phyloP scores from a whole-genome alignment of 192 early-diverging fungal species.

The Thamnidium elegans region DNA sequence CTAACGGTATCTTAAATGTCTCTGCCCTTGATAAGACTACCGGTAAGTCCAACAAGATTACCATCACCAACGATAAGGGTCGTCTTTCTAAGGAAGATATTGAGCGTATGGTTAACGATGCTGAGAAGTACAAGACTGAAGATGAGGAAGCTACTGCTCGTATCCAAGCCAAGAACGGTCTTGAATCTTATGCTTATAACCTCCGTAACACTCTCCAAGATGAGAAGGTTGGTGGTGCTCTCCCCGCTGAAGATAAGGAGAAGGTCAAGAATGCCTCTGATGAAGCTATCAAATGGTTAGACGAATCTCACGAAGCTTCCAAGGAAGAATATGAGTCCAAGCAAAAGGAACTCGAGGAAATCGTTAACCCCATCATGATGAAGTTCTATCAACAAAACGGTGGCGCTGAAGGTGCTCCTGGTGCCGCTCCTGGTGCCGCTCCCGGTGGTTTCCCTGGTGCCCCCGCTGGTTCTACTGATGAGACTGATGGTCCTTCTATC shows the following conservation, averaged over 20 bases:
- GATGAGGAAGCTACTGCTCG: constrained; percentile 95
- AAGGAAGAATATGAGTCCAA: constrained; percentile 97
- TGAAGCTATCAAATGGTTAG: constrained; percentile 94
- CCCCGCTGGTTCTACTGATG: constrained; percentile 15
- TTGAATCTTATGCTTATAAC: constrained; percentile 98
- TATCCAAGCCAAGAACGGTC: constrained; percentile 90
- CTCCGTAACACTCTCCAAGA: constrained; percentile 90
- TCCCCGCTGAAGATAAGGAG: constrained; percentile 85
- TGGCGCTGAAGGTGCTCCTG: constrained; percentile 80
- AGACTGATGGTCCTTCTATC: constrained; percentile 21
- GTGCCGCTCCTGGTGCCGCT: constrained; percentile 77
- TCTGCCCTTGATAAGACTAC: constrained; percentile 95
- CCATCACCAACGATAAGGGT: constrained; percentile 98
- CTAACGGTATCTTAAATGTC: constrained; percentile 93
- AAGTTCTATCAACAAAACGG: constrained; percentile 91
- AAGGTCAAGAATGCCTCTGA: constrained; percentile 81
- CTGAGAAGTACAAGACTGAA: constrained; percentile 95
- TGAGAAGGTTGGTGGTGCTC: constrained; percentile 81
- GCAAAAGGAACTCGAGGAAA: constrained; percentile 92
- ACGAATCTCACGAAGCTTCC: constrained; percentile 88
- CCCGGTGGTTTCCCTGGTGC: constrained; percentile 40
- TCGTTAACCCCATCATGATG: constrained; percentile 97
- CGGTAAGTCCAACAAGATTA: constrained; percentile 95
- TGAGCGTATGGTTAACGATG: constrained; percentile 95
- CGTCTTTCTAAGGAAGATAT: constrained; percentile 95